These are phyloP conservation scores for Cladochytrium replicatum DNA, from an alignment of 192 early-diverging fungal genomes.

Conservation along the genomic window DNA sequence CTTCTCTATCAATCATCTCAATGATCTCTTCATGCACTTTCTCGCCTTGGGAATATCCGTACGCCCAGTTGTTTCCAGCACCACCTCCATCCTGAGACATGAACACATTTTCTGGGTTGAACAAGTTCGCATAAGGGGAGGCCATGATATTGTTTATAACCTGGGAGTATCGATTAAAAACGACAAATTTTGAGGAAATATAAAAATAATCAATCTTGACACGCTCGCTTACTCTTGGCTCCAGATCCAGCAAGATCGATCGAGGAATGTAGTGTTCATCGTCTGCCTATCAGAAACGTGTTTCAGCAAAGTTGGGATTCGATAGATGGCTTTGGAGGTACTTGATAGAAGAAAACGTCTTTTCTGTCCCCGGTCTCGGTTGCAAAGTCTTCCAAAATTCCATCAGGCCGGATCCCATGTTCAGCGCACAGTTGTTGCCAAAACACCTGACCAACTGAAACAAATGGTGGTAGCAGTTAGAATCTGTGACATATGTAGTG, in stretches of 20 bases:
- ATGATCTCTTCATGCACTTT: constrained; percentile 81
- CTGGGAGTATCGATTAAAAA: constrained; percentile 16
- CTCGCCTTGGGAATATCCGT: constrained; percentile 82
- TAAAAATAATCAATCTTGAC: background rate
- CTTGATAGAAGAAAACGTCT: constrained; percentile 98
- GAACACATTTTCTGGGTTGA: constrained; percentile 96
- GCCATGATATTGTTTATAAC: constrained; percentile 85
- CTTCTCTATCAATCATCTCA: constrained; percentile 95
- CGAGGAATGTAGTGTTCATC: constrained; percentile 98
- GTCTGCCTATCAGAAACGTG: constrained; percentile 58
- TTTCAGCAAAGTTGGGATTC: background rate
- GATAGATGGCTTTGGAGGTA: constrained; percentile 6
- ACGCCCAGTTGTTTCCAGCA: constrained; percentile 96
- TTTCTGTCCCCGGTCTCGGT: constrained; percentile 84
- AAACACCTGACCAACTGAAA: constrained; percentile 85
- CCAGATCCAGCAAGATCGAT: constrained; percentile 82
- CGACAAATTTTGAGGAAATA: background rate
- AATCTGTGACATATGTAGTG: background rate
- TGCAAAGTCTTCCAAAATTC: constrained; percentile 85
- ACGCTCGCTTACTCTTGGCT: constrained; percentile 65
- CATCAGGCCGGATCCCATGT: constrained; percentile 92
- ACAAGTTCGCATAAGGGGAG: constrained; percentile 82
- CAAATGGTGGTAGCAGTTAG: background rate
- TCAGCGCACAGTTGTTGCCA: constrained; percentile 89
- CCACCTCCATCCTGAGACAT: constrained; percentile 88